Evolutionary conservation across 139 green algal species (phyloP).

Genomic region (Trebouxia sp.): DNA sequence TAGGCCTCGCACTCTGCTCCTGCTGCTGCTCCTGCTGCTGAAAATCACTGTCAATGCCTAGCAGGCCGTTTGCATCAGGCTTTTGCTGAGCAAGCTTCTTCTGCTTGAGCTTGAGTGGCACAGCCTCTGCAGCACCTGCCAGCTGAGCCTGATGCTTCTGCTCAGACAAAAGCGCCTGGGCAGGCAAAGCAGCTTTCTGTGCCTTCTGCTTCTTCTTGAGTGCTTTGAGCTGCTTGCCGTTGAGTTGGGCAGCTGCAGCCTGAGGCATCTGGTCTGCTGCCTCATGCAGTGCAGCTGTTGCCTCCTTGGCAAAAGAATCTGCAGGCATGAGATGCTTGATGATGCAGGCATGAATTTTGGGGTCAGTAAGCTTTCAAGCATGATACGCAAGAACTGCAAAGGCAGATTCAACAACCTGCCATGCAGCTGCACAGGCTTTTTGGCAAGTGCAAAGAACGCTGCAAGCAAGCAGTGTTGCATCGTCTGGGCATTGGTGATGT

Average conservation of each 20-base stretch:
- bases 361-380: too few relatives aligned
- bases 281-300: not conserved
- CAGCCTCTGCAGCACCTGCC: slow-evolving; percentile 18
- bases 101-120: slow-evolving; percentile 6
- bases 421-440: too few relatives aligned
- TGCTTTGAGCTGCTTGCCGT: not conserved
- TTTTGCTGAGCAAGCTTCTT: slow-evolving; percentile 27
- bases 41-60: not conserved
- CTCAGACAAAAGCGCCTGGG: not conserved
- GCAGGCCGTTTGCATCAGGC: slow-evolving; percentile 26
- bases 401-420: too few relatives aligned
- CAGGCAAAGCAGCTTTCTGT: not conserved
- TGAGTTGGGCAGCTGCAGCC: not conserved
- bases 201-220: not conserved
- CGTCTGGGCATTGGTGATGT: too few relatives aligned
- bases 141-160: slow-evolving; percentile 12
- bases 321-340: too few relatives aligned
- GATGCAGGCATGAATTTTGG: too few relatives aligned
- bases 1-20: not conserved
- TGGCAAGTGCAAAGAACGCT: too few relatives aligned
- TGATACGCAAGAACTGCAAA: too few relatives aligned
- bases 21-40: not conserved
- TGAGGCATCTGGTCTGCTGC: not conserved
- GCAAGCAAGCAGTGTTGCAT: too few relatives aligned
- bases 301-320: slow-evolving; percentile 6